Conservation (phyloP, 441 rosid species). For the Codiaeum variegatum region DNA sequence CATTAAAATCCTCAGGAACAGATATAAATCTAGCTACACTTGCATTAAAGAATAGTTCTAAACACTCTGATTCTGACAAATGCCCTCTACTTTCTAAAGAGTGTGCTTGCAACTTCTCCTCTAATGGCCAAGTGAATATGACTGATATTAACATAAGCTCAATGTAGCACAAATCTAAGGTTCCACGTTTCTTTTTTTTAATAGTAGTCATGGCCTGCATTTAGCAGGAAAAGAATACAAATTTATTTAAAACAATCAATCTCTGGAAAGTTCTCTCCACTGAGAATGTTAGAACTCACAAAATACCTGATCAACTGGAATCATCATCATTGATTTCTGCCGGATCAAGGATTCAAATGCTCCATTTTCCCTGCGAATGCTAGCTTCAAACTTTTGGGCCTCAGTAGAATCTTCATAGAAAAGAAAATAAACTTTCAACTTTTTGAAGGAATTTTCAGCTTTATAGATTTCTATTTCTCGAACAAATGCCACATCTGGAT, state of each 20-base stretch:
- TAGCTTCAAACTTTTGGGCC: slow-evolving; percentile 91
- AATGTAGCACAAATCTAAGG: background rate
- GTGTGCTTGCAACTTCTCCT: background rate
- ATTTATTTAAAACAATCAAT: background rate
- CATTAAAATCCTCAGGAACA: background rate
- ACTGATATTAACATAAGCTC: background rate
- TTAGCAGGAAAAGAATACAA: background rate
- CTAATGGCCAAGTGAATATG: background rate
- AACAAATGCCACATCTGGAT: slow-evolving; percentile 82
- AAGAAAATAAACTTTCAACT: slow-evolving; percentile 79
- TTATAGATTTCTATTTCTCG: slow-evolving; percentile 91
- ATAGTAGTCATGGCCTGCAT: background rate
- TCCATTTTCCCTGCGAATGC: slow-evolving; percentile 84
- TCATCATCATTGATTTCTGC: slow-evolving; percentile 93
- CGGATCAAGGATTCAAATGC: slow-evolving; percentile 94
- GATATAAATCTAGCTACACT: background rate
- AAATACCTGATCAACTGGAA: slow-evolving; percentile 85
- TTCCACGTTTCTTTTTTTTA: background rate
- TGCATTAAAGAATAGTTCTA: background rate
- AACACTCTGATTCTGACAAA: background rate
- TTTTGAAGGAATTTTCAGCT: slow-evolving; percentile 74
- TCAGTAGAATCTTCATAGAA: slow-evolving; percentile 92
- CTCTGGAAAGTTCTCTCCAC: background rate
- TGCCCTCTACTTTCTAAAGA: background rate
- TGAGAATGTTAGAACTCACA: background rate